Evolutionary conservation across 768 basidiomycete species (phyloP), one percentile per base, ranked within the genome.

Genomic region (Boletus subparvulus): DNA sequence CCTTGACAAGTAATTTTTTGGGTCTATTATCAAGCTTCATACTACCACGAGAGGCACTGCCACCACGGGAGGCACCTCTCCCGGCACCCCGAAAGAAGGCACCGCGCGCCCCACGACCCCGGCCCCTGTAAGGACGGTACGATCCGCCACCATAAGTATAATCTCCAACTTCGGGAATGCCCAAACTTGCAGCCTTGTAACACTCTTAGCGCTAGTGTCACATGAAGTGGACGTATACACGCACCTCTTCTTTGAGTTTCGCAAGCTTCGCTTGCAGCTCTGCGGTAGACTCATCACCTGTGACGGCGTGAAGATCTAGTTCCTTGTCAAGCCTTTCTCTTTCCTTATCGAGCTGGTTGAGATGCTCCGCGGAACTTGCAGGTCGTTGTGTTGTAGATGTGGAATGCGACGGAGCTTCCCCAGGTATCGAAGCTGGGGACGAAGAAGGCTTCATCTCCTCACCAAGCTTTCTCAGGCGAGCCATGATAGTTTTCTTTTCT

Each of bases 11-110:
- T 24, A 97, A 74, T 71, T 83, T 87, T 75, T 86, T 89, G 11
- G 94, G 90, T 17, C 94, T 84, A 66, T 94, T 93, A 71, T 97
- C 94, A 30, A 97, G 82, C 67, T 90, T 90, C 88, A 96, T 89
- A 64, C 86, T 92, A 11, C 78, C 76, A 41, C 87, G 81, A 12
- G 85, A 78, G 45, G 83, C 85, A 54, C 90, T 89, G 64, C 86
- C 92, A 11, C 78, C 76, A 41, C 87, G 81, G 11, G 85, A 78
- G 45, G 83, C 85, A 54, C 90, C 89, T 44, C 90, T 83, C 60
- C 81, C 77, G 10, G 77, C 78, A 41, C 80, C 80, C 14, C 88
- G 83, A 69, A 79, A 83, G 64, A 80, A 86, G 14, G 82, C 75
- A 45, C 91, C 72, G 0, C 78, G 77, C 28, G 70, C 73, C 3